Evolutionary conservation across 768 basidiomycete genomes (phyloP).

Genomic region (Lentinula edodes): DNA sequence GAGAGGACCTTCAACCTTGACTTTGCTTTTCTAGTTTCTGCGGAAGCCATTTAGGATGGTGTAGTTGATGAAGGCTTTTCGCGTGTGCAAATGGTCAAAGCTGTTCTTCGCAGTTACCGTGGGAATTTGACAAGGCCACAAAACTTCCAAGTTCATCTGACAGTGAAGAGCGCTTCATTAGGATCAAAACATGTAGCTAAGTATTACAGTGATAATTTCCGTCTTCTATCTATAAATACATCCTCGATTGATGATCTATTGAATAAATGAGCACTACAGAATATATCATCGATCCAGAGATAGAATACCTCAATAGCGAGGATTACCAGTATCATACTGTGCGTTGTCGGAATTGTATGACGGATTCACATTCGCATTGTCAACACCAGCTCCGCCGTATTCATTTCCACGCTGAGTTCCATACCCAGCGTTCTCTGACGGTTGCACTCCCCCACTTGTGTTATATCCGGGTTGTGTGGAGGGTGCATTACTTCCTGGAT

Average conservation of each 20-base stretch:
- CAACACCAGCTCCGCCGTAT: neutral
- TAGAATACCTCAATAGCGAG: neutral
- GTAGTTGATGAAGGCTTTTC: too few species aligned
- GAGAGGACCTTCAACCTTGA: slow-evolving; percentile 43
- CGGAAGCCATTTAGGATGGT: neutral
- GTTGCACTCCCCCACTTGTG: neutral
- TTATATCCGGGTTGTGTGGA: neutral
- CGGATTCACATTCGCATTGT: neutral
- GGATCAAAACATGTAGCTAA: too few species aligned
- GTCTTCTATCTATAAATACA: too few species aligned
- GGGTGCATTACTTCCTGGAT: neutral
- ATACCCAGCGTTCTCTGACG: neutral
- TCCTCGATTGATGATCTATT: too few species aligned
- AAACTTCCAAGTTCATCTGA: too few species aligned
- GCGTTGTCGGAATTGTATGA: too few species aligned
- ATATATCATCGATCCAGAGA: too few species aligned
- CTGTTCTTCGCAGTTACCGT: neutral
- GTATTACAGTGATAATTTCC: too few species aligned
- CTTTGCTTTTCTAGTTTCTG: slow-evolving; percentile 39
- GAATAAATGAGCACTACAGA: too few species aligned
- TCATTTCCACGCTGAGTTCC: neutral
- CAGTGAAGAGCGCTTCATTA: too few species aligned
- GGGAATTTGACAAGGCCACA: too few species aligned
- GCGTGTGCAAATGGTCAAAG: neutral
- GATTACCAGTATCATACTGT: neutral